Evolutionary conservation across 208 protist species (phyloP), one percentile per base, ranked within the genome.

Genomic region (Acanthamoeba royreba): DNA sequence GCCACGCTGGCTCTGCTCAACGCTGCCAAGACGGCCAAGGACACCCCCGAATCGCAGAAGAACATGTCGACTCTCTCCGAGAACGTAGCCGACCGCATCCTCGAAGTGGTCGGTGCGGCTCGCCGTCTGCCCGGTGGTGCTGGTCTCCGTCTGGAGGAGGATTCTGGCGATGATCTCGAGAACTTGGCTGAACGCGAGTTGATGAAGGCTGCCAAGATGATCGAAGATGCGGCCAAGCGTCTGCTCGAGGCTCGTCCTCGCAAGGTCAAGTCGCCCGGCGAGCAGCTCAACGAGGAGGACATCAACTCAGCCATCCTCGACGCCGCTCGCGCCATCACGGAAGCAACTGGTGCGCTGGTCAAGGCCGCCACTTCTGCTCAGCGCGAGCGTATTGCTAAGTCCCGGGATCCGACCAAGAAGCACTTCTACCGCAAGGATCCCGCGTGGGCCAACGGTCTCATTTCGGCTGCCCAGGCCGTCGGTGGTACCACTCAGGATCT

Each of bases 361-460:
- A 28, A 42, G 28, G 55, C 61, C 63, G 87, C 87, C 58, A 92
- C 58, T 4, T 33, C 43, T 2, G 87, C 87, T 3, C 87, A 92
- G 63, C n/a, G 40, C 28, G 87, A 92, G 87, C 55, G 87, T 40
- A 92, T 92, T 19, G 58, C 58, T 25, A 92, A 92, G 87, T 53
- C 40, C 7, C 38, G 43, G 25, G 58, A 77, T 79, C 87, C 87
- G 42, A n/a, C 35, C 72, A 93, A 85, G 55, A 74, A 88, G 42
- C 47, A 89, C 81, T 87, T 74, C 42, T 93, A 93, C 91, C 22
- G 74, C 25, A 89, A 90, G 74, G 91, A 93, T 28, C 91, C 91
- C 8, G 79, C 72, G 3, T 93, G 91, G 91, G 72, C 91, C 35
- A 89, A 93, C 42, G 91, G 91, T 90, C 91, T 93, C 46, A 93